A percentile compares a stretch with the other conserved stretches of the same genome.
Evolutionary conservation across 352 stramenopile genomes (phyloP).

Genomic region (Phytophthora tentaculata): DNA sequence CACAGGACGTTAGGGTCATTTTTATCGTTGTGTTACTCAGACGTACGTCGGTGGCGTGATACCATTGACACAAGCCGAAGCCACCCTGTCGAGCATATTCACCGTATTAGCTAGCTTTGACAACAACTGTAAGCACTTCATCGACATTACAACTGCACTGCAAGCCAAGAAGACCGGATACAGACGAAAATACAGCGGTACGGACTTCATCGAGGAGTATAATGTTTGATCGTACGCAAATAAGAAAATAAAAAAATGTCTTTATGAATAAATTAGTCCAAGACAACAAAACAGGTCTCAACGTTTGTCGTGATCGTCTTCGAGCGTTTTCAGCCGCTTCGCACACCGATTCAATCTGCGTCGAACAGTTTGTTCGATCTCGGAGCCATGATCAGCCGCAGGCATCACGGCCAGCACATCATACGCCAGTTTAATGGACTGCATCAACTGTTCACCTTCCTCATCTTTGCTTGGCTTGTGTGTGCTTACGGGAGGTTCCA

Average conservation of each 20-base stretch:
- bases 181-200: slow-evolving; percentile 28
- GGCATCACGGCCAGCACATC: slow-evolving; percentile 14
- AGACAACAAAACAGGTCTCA: background rate
- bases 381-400: slow-evolving; percentile 4
- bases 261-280: background rate
- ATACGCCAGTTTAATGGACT: slow-evolving; percentile 24
- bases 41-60: slow-evolving; percentile 54
- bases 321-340: slow-evolving; percentile 17
- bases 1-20: background rate
- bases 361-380: slow-evolving; percentile 21
- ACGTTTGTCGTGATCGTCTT: slow-evolving; percentile 12
- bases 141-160: slow-evolving; percentile 29
- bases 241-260: background rate
- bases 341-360: slow-evolving; percentile 12
- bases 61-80: slow-evolving; percentile 62
- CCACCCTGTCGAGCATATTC: slow-evolving; percentile 29
- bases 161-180: slow-evolving; percentile 44
- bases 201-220: slow-evolving; percentile 1
- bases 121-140: background rate
- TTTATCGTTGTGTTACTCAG: background rate
- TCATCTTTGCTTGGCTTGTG: background rate
- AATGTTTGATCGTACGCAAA: background rate
- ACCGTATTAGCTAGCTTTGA: background rate
- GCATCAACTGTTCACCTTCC: slow-evolving; percentile 15
- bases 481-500: too few relatives aligned